Evolutionary conservation across 495 filamentous ascomycete species (phyloP), one percentile per base, ranked within the genome.

Genomic region (Daldinia bambusicola): DNA sequence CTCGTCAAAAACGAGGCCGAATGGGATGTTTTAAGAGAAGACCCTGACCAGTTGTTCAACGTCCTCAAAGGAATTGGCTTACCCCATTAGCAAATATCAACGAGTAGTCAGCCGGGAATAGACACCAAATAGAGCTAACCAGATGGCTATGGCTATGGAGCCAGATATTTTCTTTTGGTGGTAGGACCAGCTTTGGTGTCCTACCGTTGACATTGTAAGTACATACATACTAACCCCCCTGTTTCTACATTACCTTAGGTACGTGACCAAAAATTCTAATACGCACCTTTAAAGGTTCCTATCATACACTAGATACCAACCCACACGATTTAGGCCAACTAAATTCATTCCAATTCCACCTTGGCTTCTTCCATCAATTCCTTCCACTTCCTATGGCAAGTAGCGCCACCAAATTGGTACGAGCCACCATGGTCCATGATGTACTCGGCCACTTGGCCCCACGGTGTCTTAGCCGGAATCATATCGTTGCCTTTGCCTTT

Each of bases 341-440:
- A 4, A 43, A 31, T 50, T 68, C 57, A 73, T 0, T 22, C 66
- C 61, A 55, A 52, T 72, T 32, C 18, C 5, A 34, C 63, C 4
- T 14, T 34, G 41, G 68, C 70, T 36, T 79, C 69, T 1, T 67
- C 58, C 51, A 77, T 72, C 64, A 86, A 72, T 60, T 85, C 82
- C 64, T 89, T 82, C 85, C 90, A 98, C 75, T 93, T 92, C 83
- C 93, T 96, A 77, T 93, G 93, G 74, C 92, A 95, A 0, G 94
- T 97, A 2, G 92, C 89, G 77, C 93, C 89, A 0, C 93, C 93
- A 77, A 97, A 98, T 51, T 84, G 86, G 76, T 97, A 97, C 2
- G 88, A 90, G 0, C 93, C 94, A 14, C 93, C 94, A 64, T 91
- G 76, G 1, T 74, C 72, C 61, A 79, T 79, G 51, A 98, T 95